Base-by-base conservation (phyloP, 1,284 basidiomycete genomes). In the Melampsora americana region DNA sequence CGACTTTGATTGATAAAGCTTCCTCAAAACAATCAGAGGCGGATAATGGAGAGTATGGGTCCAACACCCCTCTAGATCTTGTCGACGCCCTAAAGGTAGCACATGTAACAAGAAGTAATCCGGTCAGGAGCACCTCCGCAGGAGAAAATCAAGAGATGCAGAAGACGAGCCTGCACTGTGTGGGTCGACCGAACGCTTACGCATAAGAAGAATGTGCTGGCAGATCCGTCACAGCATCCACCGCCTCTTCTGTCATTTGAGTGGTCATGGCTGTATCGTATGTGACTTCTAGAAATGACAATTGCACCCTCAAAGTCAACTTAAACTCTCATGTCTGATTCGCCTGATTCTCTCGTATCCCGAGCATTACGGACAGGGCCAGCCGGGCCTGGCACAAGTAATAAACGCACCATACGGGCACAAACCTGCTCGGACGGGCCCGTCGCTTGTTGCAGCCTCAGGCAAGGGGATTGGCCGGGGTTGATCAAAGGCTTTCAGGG, bases 1-100 rank as follows among this genome's bases (percentile, higher is more conserved):
- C 50, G 9, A 83, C 79, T 42, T 81, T 79, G 7, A 83, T 79
- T 30, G 81, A 80, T 7, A 83, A 76, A 0, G 82, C 81, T 16
- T 80, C 61, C 35, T 80, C 77, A 71, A 83, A 83, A 69, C 76
- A 82, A 53, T 78, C 80, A 39, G 80, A 79, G 5, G 81, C 79
- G 44, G 77, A 77, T 14, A 80, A 66, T 5, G 82, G 82, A 1
- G 77, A 50, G 48, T 69, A 70, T 48, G 7, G 23, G 16, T 53
- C 50, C 23, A 26, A 53, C 16, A 53, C 50, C 20, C 20, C 50
- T 20, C 20, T 20, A 1, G 50, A 53, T 53, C 7, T 53, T 53
- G 50, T 4, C 20, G 50, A 20, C 6, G 50, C 6, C 3, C 50
- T 53, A 14, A 53, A 26, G 50, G 23, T 20, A 53, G 50, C 50